phyloP scores from a whole-genome alignment of 176 grass and related monocot genomes.

The Ensete ventricosum region DNA sequence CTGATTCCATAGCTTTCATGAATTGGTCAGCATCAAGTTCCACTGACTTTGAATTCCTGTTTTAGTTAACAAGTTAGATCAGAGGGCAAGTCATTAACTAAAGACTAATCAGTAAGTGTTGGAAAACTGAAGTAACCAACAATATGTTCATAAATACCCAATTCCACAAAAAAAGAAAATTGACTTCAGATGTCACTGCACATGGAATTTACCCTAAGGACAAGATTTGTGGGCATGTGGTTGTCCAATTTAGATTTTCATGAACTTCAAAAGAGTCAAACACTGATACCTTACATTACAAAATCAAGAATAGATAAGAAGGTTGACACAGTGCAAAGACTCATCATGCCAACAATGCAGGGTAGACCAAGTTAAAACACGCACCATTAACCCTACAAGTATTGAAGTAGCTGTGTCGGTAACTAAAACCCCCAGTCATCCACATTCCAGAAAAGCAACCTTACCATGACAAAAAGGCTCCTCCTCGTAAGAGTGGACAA shows the following conservation, averaged over 20 bases:
- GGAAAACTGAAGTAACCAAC: neutral
- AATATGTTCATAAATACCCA: neutral
- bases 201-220: too few relatives aligned
- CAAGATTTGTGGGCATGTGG: too few relatives aligned
- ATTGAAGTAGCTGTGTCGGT: too few relatives aligned
- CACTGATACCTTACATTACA: neutral
- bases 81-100: neutral
- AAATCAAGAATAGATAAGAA: neutral
- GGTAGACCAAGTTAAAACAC: too few relatives aligned
- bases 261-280: neutral
- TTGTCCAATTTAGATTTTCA: neutral
- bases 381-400: too few relatives aligned
- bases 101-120: neutral
- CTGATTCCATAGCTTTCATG: conserved; percentile 79
- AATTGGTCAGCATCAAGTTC: conserved; percentile 88
- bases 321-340: neutral
- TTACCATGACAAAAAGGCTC: neutral
- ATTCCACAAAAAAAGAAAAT: neutral
- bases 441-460: neutral
- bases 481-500: neutral
- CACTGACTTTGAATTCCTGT: conserved; percentile 53
- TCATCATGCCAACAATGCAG: too few relatives aligned
- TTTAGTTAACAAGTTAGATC: conserved; percentile 10
- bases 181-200: too few relatives aligned
- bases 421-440: too few relatives aligned